Base-by-base conservation (phyloP, 129 eudicot species). In the Flaveria trinervia region DNA sequence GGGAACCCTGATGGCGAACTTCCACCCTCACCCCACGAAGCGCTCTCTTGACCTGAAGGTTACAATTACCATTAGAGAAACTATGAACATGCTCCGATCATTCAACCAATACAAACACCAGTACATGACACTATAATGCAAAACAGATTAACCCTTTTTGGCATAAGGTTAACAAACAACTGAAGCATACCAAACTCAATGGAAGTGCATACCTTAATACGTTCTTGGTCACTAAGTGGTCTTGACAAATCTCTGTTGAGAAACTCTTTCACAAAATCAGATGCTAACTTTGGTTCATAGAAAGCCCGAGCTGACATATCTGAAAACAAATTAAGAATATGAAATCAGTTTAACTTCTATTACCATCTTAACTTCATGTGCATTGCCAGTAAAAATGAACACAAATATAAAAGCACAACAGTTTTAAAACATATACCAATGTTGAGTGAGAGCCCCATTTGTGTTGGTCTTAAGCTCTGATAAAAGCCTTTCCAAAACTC, bases 391-490 rank as follows among this genome's bases (percentile, higher is more conserved):
- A 65, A 66, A 44, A 33, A 7, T 17, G 17, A 36, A 33, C 25
- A 73, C 22, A 14, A 20, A 20, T 1, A 14, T 16, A 23, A 60
- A 13, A 45, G n/a, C 44, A 16, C 7, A 15, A 59, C 23, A 26
- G 7, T 22, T 2, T 18, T 20, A 16, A 1, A 11, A 69, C 10
- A 54, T 68, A 7, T 75, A 90, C 98, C 98, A 45, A 90, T 71
- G 50, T 86, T 92, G 1, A 92, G 85, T 0, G 98, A 88, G 2
- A 92, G 82, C 1, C 98, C 98, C 96, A 90, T 92, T 52, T 92
- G 96, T 0, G 96, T 92, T 8, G 98, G 96, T 0, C 98, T 84
- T 15, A 90, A 75, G 51, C 96, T 89, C 36, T 89, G 96, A 56
- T 92, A 92, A 14, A 72, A 92, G 0, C 97, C 97, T 62, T 79